A percentile compares a stretch with the other conserved stretches of the same genome.
Evolutionary conservation across 2,329 filamentous ascomycete species (phyloP).

Genomic region (Beauveria sp.): DNA sequence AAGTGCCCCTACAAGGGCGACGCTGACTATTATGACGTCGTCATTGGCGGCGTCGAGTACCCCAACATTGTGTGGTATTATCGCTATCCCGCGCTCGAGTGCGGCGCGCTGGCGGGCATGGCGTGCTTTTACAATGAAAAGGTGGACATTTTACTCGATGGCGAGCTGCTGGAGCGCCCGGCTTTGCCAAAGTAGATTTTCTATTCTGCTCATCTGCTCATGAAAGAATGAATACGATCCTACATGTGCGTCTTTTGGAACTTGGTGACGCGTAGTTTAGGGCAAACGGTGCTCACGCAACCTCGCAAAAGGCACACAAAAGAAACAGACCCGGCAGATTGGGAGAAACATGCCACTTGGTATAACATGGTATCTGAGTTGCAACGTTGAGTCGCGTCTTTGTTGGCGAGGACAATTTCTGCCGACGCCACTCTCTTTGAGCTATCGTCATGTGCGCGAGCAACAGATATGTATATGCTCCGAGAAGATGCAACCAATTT

Average conservation of each 20-base stretch:
- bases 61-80: slow-evolving; percentile 59
- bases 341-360: no score
- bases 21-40: slow-evolving; percentile 53
- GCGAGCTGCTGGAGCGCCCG: slow-evolving; percentile 28
- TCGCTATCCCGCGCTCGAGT: slow-evolving; percentile 47
- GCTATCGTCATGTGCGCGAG: no score
- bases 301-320: background rate
- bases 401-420: no score
- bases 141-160: slow-evolving; percentile 54
- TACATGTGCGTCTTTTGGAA: no score
- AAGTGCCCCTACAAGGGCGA: slow-evolving; percentile 61
- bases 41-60: slow-evolving; percentile 34
- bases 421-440: no score
- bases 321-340: no score
- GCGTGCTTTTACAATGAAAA: slow-evolving; percentile 64
- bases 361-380: no score
- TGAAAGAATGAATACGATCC: background rate
- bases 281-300: background rate
- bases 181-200: slow-evolving; percentile 5
- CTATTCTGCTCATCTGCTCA: background rate
- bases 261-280: background rate
- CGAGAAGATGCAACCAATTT: no score
- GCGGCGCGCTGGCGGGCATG: slow-evolving; percentile 44
- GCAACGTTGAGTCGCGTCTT: background rate
- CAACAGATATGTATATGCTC: no score